phyloP scores from a whole-genome alignment of 2,329 filamentous ascomycete genomes.

The Neopestalotiopsis sp. region DNA sequence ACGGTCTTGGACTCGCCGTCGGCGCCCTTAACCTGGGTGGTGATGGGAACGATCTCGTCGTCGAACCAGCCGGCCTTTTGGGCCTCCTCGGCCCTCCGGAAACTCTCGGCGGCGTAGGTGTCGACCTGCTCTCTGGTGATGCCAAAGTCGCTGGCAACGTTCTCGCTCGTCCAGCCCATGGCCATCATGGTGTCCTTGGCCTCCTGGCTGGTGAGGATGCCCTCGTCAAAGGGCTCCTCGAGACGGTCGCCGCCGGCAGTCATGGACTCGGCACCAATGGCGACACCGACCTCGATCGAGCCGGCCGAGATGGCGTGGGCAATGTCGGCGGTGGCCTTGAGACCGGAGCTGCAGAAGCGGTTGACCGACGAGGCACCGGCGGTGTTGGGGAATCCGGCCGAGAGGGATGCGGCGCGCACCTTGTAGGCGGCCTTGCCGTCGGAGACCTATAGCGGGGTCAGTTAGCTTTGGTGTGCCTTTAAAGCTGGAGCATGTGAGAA shows the following conservation, averaged over 20 bases:
- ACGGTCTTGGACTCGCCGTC: constrained; percentile 81
- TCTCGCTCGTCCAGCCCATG: constrained; percentile 98
- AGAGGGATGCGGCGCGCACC: constrained; percentile 83
- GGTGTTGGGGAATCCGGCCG: constrained; percentile 93
- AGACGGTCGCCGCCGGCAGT: constrained; percentile 73
- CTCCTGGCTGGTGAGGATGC: constrained; percentile 77
- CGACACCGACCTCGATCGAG: constrained; percentile 85
- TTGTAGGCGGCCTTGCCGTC: constrained; percentile 91
- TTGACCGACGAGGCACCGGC: constrained; percentile 82
- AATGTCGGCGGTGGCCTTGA: constrained; percentile 95
- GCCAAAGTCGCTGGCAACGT: constrained; percentile 89
- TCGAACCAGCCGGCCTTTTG: constrained; percentile 92
- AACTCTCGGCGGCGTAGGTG: constrained; percentile 84
- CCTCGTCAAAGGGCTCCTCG: constrained; percentile 76
- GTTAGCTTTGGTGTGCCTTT: background rate
- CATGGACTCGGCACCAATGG: constrained; percentile 91
- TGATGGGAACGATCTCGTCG: constrained; percentile 93
- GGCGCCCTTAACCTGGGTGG: constrained; percentile 79
- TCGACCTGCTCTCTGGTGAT: constrained; percentile 84
- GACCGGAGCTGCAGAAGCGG: constrained; percentile 95
- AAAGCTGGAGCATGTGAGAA: background rate
- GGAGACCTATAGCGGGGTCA: constrained; percentile 62
- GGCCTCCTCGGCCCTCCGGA: constrained; percentile 83
- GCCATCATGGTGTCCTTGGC: constrained; percentile 86
- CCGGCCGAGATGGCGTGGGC: constrained; percentile 83